Conservation (phyloP, 2,329 filamentous ascomycete genomes). For the Cadophora luteo-olivacea region DNA sequence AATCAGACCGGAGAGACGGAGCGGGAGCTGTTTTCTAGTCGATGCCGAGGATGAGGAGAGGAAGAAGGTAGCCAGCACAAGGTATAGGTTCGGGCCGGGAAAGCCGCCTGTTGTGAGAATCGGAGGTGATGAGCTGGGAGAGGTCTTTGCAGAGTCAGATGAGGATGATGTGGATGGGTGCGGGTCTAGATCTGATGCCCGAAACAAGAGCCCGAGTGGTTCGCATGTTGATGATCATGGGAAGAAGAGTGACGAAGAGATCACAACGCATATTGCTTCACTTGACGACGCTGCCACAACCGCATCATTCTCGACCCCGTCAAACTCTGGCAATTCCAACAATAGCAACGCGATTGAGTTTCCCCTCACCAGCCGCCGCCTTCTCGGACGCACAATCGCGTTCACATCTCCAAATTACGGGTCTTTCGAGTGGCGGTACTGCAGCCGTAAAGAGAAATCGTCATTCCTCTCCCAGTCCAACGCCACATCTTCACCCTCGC, state of each 20-base stretch:
- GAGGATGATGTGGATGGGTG: slow-evolving; percentile 29
- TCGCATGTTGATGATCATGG: neutral
- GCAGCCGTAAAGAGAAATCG: slow-evolving; percentile 51
- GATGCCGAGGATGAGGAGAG: slow-evolving; percentile 48
- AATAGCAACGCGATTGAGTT: neutral
- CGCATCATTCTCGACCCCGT: no score
- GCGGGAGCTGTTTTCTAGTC: slow-evolving; percentile 56
- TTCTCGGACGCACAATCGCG: slow-evolving; percentile 51
- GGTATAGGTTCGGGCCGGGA: slow-evolving; percentile 63
- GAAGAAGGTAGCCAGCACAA: slow-evolving; percentile 55
- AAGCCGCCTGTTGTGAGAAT: slow-evolving; percentile 55
- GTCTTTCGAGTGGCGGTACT: slow-evolving; percentile 63
- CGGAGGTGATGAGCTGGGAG: neutral
- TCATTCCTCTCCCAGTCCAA: neutral
- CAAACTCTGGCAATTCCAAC: neutral
- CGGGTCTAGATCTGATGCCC: no score
- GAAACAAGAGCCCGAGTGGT: no score
- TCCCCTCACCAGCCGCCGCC: neutral
- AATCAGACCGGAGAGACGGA: slow-evolving; percentile 53
- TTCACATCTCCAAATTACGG: slow-evolving; percentile 56
- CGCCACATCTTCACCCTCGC: neutral
- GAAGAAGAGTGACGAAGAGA: neutral
- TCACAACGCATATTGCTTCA: neutral
- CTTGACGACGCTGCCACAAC: no score
- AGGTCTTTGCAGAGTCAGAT: slow-evolving; percentile 36